Evolutionary conservation across 2,329 filamentous ascomycete species (phyloP).

Genomic region (Leptographium radiaticola): DNA sequence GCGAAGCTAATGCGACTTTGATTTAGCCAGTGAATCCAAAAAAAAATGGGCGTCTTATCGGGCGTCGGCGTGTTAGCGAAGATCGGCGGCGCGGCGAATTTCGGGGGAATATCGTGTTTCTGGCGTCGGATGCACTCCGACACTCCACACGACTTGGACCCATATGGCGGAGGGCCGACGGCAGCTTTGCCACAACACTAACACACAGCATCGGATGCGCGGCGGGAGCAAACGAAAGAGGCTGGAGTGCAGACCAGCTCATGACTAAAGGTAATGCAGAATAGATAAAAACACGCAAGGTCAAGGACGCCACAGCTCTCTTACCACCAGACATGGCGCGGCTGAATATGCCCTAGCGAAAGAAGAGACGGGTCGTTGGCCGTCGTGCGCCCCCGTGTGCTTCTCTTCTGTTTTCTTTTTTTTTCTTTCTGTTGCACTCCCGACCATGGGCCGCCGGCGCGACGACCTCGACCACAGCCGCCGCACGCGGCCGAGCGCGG

Average conservation of each 20-base stretch:
- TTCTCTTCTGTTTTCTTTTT: background rate
- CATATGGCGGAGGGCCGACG: background rate
- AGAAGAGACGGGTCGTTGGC: background rate
- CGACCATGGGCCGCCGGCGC: background rate
- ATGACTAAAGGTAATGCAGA: no score
- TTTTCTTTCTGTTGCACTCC: no score
- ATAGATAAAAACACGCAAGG: background rate
- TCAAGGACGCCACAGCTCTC: background rate
- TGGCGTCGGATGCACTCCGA: background rate
- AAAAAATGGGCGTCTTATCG: background rate
- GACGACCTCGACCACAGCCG: background rate
- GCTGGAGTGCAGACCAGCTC: no score
- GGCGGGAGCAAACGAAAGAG: no score
- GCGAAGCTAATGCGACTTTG: background rate
- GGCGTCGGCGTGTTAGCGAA: background rate
- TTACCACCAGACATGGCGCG: background rate
- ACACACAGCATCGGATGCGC: background rate
- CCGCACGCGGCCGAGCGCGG: slow-evolving; percentile 3
- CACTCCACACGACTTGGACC: background rate
- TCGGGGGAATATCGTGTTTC: no score
- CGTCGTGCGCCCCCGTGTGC: no score
- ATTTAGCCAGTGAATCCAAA: background rate
- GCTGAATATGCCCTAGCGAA: no score
- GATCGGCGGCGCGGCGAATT: background rate
- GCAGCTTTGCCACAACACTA: background rate